Base-by-base conservation (phyloP, 331 rosid species). In the Rhamnella rubrinervis region DNA sequence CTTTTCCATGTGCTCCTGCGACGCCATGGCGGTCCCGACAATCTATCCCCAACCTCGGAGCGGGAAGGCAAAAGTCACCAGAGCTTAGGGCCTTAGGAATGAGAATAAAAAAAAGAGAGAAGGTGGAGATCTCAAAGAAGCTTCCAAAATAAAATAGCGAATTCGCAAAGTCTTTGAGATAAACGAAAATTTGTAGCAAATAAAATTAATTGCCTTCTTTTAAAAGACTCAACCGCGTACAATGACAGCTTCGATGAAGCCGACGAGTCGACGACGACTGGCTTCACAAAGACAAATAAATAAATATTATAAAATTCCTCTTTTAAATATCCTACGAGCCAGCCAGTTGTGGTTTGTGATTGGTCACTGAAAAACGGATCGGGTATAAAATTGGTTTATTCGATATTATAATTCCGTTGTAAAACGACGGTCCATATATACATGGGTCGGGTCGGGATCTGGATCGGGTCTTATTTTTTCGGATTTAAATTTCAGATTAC, bases 1-100 rank as follows among this genome's bases (percentile, higher is more conserved):
- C 92, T 89, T 92, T 16, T 87, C 96, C 10, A 91, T 58, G 65
- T 80, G 75, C 63, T 47, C 71, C 82, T 85, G 92, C 59, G 89
- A 85, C 70, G 92, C 84, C 97, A 91, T 91, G 68, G 78, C 59
- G 23, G 38, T 26, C 7, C 58, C 0, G 39, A 53, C 55, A 14
- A 5, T 61, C 51, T n/a, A 51, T 11, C 35, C 19, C 8, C 14
- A 56, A 51, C 21, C 17, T 58, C 35, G 19, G 75, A 15, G 14
- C 5, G 50, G 5, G 35, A 31, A 31, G 35, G 35, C 35, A 31
- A 31, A 31, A 31, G 5, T 31, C 35, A 31, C 35, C 35, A 31
- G 4, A 6, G 55, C 15, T 49, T 8, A 2, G 55, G 55, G 18
- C 15, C 15, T 19, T 53, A 61, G 28, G 67, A 50, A 37, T 13